Evolutionary conservation across 192 early-diverging fungal species (phyloP), one percentile per base, ranked within the genome.

Genomic region (Gigaspora rosea): DNA sequence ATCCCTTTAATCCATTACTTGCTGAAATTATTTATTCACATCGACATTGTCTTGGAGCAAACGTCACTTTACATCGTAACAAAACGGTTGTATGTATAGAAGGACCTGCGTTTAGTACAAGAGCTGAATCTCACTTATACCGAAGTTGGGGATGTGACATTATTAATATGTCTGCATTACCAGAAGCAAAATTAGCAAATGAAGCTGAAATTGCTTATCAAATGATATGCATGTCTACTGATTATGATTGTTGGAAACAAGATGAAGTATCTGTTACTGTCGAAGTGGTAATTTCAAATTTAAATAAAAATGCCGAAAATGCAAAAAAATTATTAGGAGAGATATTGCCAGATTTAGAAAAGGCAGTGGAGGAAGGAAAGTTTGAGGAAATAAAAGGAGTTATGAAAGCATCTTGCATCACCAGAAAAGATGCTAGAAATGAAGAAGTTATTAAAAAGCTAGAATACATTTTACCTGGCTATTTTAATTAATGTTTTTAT

Each of bases 161-260:
- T 54, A 96, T 99, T 90, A 99, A 99, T 86, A 99, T 99, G 98
- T 93, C 94, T 46, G 95, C 88, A 47, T 82, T 99, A 64, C 97
- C 98, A 36, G 98, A 99, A 81, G 86, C 97, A 61, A 99, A 99
- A 84, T 87, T 99, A 50, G 98, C 98, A 16, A 86, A 94, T 66
- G 98, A 99, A 85, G 96, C 96, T 54, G 98, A 99, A 86, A 95
- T 99, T 80, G 95, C 93, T 15, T 99, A 99, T 80, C 94, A 97
- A 78, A 94, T 98, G 90, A 88, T 99, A 47, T 99, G 98, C 88
- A 99, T 99, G 98, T 92, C 94, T 47, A 99, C 98, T 47, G 98
- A 99, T 88, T 99, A 98, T 80, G 98, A 99, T 81, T 92, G 91
- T 82, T 95, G 94, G 94, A 89, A 88, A 78, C 86, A 89, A 71